Base-by-base conservation (phyloP, 1,139 yeast genomes). In the Entelexis sorbosivorans region DNA sequence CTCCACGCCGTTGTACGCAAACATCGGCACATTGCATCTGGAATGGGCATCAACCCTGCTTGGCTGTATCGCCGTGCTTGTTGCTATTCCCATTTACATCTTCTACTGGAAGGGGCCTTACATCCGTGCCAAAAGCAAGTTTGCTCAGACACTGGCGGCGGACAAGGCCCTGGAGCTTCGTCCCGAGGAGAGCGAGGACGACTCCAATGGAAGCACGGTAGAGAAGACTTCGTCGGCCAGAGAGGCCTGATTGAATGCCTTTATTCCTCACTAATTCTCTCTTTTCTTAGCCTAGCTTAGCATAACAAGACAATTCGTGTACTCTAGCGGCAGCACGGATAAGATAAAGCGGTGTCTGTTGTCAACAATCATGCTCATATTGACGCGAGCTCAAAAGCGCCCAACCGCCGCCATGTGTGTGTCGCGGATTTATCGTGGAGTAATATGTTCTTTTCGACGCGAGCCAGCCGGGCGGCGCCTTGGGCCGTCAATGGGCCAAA, bases 21-120 rank as follows among this genome's bases (percentile, higher is more conserved):
- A 54, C 46, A 51, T 54, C 16, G 57, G 57, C 28, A 49, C 44
- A 1, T 33, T 55, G 33, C 54, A 51, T 31, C 24, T 46, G 5
- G 49, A 52, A 17, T 55, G 58, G 58, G 58, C 55, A 3, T 54
- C 57, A 6, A 55, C 58, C 3, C 19, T 55, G 8, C 35, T 55
- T 4, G 58, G 58, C 10, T 44, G 50, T 32, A 38, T 55, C 5
- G 58, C 44, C 13, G 42, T 48, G 14, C 28, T 55, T 22, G 58
- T 54, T 3, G 52, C 49, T 16, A 48, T 55, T n/a, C 58, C 58
- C 13, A 49, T 54, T 19, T 55, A 51, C 48, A 32, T 55, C 20
- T 55, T 55, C 48, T 55, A 55, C 49, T 55, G 53, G 52, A 44
- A 49, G 38, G 58, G 58, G 2, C 57, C 58, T 3, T 14, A n/a